Percentiles rank a stretch among this genome's conserved stretches.
These are phyloP conservation scores for Termitomyces sp. DNA, from an alignment of 768 basidiomycete genomes.

Conservation along the genomic window DNA sequence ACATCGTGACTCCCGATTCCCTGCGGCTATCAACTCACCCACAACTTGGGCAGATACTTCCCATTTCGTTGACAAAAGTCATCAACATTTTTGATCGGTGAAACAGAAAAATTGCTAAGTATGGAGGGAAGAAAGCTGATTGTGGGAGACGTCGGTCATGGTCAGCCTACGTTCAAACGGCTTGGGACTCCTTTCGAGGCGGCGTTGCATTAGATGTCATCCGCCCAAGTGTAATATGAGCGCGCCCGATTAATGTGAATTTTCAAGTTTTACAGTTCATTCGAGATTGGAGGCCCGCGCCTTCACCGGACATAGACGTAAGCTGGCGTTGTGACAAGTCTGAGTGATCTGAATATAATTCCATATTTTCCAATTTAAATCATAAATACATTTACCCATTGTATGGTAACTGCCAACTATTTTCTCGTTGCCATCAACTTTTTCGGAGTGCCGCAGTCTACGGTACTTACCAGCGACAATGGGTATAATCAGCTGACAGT, in stretches of 20 bases:
- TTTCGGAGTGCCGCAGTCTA: not conserved
- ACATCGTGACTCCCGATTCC: constrained; percentile 7
- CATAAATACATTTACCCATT: too few relatives aligned
- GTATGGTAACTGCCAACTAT: too few relatives aligned
- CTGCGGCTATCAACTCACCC: constrained; percentile 16
- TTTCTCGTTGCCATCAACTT: constrained; percentile 13
- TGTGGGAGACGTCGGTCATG: constrained; percentile 3
- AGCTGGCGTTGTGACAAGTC: constrained; percentile 4
- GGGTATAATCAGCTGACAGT: constrained; percentile 2
- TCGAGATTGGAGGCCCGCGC: not conserved
- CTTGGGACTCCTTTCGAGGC: not conserved
- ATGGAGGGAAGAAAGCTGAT: not conserved
- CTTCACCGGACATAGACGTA: constrained; percentile 14
- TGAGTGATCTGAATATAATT: not conserved
- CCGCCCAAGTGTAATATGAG: constrained; percentile 11
- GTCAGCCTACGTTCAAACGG: not conserved
- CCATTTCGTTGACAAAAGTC: constrained; percentile 2
- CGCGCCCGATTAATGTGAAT: constrained; percentile 13
- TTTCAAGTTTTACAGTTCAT: constrained; percentile 1
- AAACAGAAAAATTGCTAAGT: too few relatives aligned
- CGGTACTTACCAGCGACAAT: not conserved
- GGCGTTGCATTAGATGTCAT: constrained; percentile 10
- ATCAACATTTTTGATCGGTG: constrained; percentile 11
- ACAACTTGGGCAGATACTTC: constrained; percentile 11
- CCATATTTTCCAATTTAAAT: too few relatives aligned